Percentiles rank a stretch among this genome's conserved stretches.
Conservation (phyloP, 345 rosid genomes). For the Salix suchowensis region DNA sequence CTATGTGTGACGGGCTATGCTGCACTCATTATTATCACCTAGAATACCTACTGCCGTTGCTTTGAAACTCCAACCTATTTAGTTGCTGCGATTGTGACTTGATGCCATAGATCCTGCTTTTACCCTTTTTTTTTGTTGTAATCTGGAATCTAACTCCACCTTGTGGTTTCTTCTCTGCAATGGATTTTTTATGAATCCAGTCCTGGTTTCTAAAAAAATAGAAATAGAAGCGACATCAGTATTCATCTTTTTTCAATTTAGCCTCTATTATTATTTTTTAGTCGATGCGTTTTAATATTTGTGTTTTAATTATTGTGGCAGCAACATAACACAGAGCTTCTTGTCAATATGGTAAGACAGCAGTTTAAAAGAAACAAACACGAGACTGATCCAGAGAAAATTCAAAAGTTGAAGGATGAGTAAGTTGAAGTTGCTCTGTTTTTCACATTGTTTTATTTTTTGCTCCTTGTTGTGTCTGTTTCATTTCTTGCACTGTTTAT, state of each 20-base stretch:
- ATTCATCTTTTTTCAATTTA: not conserved
- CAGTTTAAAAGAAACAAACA: slow-evolving; percentile 76
- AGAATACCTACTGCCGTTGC: not conserved
- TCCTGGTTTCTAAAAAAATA: not conserved
- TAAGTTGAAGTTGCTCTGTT: slow-evolving; percentile 34
- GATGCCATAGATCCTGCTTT: not conserved
- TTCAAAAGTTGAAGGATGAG: slow-evolving; percentile 89
- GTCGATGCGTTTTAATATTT: not conserved
- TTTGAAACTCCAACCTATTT: not conserved
- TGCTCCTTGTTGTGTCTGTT: not conserved
- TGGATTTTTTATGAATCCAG: not conserved
- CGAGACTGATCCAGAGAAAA: slow-evolving; percentile 85
- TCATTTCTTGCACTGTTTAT: not conserved
- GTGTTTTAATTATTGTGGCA: slow-evolving; percentile 26
- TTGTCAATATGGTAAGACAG: slow-evolving; percentile 80
- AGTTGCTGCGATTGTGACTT: not conserved
- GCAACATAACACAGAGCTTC: slow-evolving; percentile 81
- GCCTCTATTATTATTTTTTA: not conserved
- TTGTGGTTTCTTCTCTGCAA: not conserved
- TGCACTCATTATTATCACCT: not conserved
- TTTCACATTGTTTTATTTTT: not conserved
- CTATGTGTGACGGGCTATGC: not conserved
- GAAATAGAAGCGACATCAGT: not conserved
- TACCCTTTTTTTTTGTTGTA: not conserved
- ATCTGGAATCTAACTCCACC: not conserved